A percentile compares a stretch with the other conserved stretches of the same genome.
Conservation (phyloP, 192 early-diverging fungal genomes). For the Lobosporangium transversale region DNA sequence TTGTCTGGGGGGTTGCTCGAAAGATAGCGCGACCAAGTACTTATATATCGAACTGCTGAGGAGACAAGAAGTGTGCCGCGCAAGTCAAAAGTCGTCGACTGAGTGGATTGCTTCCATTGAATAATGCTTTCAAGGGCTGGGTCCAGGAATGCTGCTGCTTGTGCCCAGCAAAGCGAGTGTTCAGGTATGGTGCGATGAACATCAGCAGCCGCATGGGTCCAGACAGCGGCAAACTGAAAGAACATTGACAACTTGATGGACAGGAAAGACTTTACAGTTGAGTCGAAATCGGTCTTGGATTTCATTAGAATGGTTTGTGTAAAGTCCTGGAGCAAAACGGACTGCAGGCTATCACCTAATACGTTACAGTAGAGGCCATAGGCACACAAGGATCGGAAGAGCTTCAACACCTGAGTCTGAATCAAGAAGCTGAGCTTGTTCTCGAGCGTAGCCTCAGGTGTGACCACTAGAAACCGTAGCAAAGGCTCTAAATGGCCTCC, state of each 20-base stretch:
- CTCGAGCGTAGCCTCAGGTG: constrained; percentile 48
- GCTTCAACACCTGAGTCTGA: constrained; percentile 52
- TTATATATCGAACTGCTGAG: constrained; percentile 37
- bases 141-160: constrained; percentile 53
- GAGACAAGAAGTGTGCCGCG: constrained; percentile 23
- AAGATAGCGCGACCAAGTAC: constrained; percentile 53
- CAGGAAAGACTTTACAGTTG: constrained; percentile 23
- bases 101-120: constrained; percentile 22
- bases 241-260: constrained; percentile 33
- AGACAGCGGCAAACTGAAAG: constrained; percentile 37
- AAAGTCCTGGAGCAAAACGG: constrained; percentile 41
- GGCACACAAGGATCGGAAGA: constrained; percentile 54
- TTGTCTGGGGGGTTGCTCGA: constrained; percentile 44
- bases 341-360: constrained; percentile 49
- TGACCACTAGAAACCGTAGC: constrained; percentile 56
- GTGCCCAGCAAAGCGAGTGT: constrained; percentile 61
- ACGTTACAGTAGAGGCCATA: constrained; percentile 65
- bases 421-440: constrained; percentile 26
- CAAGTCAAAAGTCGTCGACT: neutral
- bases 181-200: constrained; percentile 57
- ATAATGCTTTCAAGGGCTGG: constrained; percentile 37
- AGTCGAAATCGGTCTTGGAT: constrained; percentile 4
- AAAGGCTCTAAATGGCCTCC: constrained; percentile 53
- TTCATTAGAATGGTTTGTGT: constrained; percentile 1
- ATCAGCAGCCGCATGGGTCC: constrained; percentile 56